Evolutionary conservation across 495 filamentous ascomycete genomes (phyloP), one percentile per base, ranked within the genome.

Genomic region (Halenospora varia): DNA sequence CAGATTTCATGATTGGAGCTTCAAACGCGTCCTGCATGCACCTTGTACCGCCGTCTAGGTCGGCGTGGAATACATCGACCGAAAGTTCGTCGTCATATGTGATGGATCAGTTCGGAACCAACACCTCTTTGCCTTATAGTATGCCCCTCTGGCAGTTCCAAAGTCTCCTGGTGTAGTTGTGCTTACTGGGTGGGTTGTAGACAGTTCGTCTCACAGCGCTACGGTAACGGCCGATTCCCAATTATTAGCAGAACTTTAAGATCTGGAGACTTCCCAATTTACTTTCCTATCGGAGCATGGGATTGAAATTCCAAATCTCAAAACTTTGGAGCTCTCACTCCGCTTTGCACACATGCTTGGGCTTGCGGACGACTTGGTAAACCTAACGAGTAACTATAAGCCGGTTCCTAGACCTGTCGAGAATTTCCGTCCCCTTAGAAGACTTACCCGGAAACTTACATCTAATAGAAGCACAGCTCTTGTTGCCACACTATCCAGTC

Each of bases 401-500:
- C 44, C 42, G 44, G 13, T 13, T 23, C 17, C 22, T 48, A 15
- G 22, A 17, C 22, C 13, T 23, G 1, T 48, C 46, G 2, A 6
- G 2, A 48, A 19, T 48, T 20, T 20, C n/a, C 1, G 20, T 48
- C 2, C n/a, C 53, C 10, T 29, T 15, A 10, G 17, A 3, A 19
- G 15, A 56, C 10, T 51, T 72, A n/a, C 68, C 70, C 23, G 11
- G 20, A 0, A 66, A 72, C 45, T 56, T 72, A 9, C 65, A 51
- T 10, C 70, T 67, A 47, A 72, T 67, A 0, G 11, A 10, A 18
- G 65, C 59, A 13, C 68, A 71, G 41, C 62, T 52, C 42, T 35
- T 57, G 1, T 62, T 75, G 39, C 68, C 72, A 13, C 73, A 77
- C 54, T 72, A 76, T 56, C 73, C 75, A 1, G 29, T 75, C 13